These are phyloP conservation scores for Cruciata laevipes DNA, from an alignment of 257 asterid species.

Conservation along the genomic window DNA sequence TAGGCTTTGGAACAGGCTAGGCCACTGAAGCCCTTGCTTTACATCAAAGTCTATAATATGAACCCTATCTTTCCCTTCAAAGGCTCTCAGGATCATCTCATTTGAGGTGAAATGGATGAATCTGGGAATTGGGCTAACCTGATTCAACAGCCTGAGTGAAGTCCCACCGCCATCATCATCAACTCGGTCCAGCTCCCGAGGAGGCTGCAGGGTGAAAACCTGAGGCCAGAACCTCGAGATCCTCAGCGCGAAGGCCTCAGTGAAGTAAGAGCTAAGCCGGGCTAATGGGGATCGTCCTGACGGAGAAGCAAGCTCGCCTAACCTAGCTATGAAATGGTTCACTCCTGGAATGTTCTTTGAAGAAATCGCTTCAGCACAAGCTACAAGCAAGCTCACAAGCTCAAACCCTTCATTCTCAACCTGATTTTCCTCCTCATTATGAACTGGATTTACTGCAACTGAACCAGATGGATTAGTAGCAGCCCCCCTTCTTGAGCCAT, in stretches of 20 bases:
- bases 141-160: conserved; percentile 58
- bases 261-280: conserved; percentile 75
- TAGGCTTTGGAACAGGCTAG: conserved; percentile 80
- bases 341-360: conserved; percentile 45
- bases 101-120: conserved; percentile 85
- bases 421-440: conserved; percentile 28
- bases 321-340: conserved; percentile 59
- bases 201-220: conserved; percentile 52
- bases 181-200: conserved; percentile 60
- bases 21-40: conserved; percentile 96
- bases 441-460: conserved; percentile 17
- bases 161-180: conserved; percentile 44
- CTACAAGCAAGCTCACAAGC: conserved; percentile 65
- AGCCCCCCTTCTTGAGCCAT: conserved; percentile 41
- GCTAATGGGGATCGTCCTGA: conserved; percentile 62
- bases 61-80: conserved; percentile 72
- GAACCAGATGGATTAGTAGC: conserved; percentile 24
- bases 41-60: conserved; percentile 90
- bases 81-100: conserved; percentile 72
- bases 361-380: conserved; percentile 69
- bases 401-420: conserved; percentile 57
- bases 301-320: conserved; percentile 94
- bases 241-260: conserved; percentile 75
- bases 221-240: conserved; percentile 77
- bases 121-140: conserved; percentile 68